Base-by-base conservation (phyloP, 1,284 basidiomycete genomes). In the Cryptococcus sp. region DNA sequence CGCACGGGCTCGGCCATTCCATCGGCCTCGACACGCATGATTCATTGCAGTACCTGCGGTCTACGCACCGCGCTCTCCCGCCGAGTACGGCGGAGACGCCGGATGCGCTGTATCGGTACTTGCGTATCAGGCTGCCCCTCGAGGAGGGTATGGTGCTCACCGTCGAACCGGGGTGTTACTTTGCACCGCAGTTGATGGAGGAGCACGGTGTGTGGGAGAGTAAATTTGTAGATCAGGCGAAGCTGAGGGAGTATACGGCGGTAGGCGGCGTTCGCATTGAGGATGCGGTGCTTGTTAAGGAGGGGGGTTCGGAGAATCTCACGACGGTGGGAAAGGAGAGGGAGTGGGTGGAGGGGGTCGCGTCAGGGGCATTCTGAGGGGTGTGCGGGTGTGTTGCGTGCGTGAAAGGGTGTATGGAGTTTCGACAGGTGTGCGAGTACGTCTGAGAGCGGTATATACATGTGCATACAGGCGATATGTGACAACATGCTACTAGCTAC, bases 241-340 rank as follows among this genome's bases (percentile, higher is more conserved):
- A 87, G 12, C 79, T 95, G 56, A 82, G 83, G 71, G 78, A 78
- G 61, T 94, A 91, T 68, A 85, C 88, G 68, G 76, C 78, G 44
- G 87, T 94, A 21, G 92, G 91, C 16, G 92, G 91, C 0, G 88
- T 96, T 1, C 79, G 91, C 47, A 92, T 95, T 61, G 91, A 96
- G 73, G 92, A 95, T 72, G 90, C 88, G 16, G 83, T 94, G 4
- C 75, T 88, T 1, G 86, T 93, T 59, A 87, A 83, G 0, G 75
- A 80, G 53, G 78, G 77, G 5, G 85, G 85, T 3, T 83, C 82
- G 61, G 85, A 89, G 79, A 91, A 90, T 73, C 68, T 93, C 62
- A 92, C 91, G 0, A 87, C 83, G 2, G 88, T 90, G 4, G 82
- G 81, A 52, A 88, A 88, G 69, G 89, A 89, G 61, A 81, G 85